A percentile compares a stretch with the other conserved stretches of the same genome.
phyloP scores from a whole-genome alignment of 2,329 filamentous ascomycete genomes.

The Cadophora luteo-olivacea region DNA sequence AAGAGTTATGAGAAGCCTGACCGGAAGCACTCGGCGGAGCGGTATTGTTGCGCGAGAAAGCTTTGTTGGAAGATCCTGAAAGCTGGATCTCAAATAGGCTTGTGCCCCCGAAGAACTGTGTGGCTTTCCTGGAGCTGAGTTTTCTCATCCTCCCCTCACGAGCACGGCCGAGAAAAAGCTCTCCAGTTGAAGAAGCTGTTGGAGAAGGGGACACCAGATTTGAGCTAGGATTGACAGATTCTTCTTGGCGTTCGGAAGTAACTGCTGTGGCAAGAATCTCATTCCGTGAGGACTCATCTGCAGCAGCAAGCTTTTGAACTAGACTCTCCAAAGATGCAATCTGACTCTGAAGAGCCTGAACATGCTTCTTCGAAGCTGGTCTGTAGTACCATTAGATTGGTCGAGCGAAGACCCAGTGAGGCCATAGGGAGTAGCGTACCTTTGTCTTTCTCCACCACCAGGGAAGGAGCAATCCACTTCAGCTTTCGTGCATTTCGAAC shows the following conservation, averaged over 20 bases:
- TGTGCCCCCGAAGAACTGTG: constrained; percentile 57
- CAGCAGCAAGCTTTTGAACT: constrained; percentile 52
- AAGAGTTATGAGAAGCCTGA: constrained; percentile 8
- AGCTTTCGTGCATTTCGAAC: constrained; percentile 54
- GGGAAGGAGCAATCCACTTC: constrained; percentile 50
- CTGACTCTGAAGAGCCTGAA: constrained; percentile 55
- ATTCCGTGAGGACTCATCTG: constrained; percentile 49
- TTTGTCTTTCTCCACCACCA: constrained; percentile 52
- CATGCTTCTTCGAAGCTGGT: constrained; percentile 53
- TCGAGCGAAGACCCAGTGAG: background rate
- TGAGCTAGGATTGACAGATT: constrained; percentile 1
- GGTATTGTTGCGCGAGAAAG: background rate
- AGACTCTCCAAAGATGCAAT: constrained; percentile 54
- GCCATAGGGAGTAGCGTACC: constrained; percentile 38
- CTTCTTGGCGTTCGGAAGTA: constrained; percentile 29
- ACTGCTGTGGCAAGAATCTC: constrained; percentile 51
- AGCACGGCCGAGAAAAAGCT: constrained; percentile 40
- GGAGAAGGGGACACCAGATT: constrained; percentile 12
- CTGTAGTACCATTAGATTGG: constrained; percentile 38
- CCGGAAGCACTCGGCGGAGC: background rate
- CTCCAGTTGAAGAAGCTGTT: constrained; percentile 24
- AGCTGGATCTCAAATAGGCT: constrained; percentile 51
- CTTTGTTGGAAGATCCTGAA: constrained; percentile 19
- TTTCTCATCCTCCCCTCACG: constrained; percentile 49
- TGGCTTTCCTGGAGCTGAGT: constrained; percentile 47